Evolutionary conservation across 2,329 filamentous ascomycete species (phyloP).

Genomic region (Cercospora janseana): DNA sequence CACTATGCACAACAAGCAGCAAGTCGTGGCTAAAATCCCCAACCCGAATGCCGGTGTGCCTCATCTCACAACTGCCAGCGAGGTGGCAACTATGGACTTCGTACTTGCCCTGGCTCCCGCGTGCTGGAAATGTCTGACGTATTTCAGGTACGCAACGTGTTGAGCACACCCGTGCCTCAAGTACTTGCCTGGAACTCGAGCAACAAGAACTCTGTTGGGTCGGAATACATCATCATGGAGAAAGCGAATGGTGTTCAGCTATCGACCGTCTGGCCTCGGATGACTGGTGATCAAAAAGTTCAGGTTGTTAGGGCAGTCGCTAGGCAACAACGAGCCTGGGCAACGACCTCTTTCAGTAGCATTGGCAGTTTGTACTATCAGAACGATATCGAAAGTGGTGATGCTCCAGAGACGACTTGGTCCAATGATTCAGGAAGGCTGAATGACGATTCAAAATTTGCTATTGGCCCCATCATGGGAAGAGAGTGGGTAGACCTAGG

Average conservation of each 20-base stretch:
- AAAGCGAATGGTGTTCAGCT: slow-evolving; percentile 35
- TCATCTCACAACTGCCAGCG: slow-evolving; percentile 41
- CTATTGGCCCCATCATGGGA: slow-evolving; percentile 40
- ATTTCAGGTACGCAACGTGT: slow-evolving; percentile 10
- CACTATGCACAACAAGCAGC: slow-evolving; percentile 38
- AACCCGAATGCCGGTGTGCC: slow-evolving; percentile 39
- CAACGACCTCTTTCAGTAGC: slow-evolving; percentile 29
- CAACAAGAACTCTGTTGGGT: slow-evolving; percentile 15
- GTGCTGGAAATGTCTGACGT: neutral
- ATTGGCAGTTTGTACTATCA: slow-evolving; percentile 40
- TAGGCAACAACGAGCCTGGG: slow-evolving; percentile 31
- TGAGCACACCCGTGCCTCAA: slow-evolving; percentile 25
- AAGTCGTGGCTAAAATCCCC: slow-evolving; percentile 41
- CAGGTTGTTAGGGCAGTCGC: slow-evolving; percentile 34
- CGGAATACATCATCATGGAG: slow-evolving; percentile 34
- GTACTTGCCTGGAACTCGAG: slow-evolving; percentile 26
- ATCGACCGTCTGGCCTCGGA: slow-evolving; percentile 32
- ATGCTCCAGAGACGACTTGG: slow-evolving; percentile 16
- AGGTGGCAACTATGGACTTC: slow-evolving; percentile 42
- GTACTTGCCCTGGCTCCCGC: slow-evolving; percentile 2
- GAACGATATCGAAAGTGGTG: slow-evolving; percentile 29
- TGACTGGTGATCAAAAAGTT: slow-evolving; percentile 23
- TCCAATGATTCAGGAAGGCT: slow-evolving; percentile 19
- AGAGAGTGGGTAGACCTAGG: slow-evolving; percentile 38
- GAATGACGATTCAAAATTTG: slow-evolving; percentile 34